Evolutionary conservation across 2,329 filamentous ascomycete species (phyloP).

Genomic region (Pseudocercospora fijiensis): DNA sequence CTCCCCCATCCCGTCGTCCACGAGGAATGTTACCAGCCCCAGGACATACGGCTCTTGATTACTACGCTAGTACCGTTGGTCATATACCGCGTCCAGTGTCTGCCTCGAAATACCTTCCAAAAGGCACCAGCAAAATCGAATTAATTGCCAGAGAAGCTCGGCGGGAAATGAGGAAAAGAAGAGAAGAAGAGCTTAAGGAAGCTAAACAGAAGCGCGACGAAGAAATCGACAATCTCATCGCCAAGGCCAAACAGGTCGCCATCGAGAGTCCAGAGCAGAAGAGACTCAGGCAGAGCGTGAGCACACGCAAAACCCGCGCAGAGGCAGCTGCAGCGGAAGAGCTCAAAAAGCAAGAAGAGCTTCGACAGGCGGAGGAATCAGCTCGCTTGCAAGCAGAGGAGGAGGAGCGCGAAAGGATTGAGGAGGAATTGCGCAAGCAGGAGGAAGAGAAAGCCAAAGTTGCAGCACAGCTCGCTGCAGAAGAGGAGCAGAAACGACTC

Average conservation of each 20-base stretch:
- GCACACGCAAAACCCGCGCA: constrained; percentile 17
- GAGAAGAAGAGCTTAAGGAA: neutral
- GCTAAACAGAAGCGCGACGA: constrained; percentile 9
- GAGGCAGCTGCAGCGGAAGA: constrained; percentile 12
- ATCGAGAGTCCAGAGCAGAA: constrained; percentile 21
- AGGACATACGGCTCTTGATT: constrained; percentile 1
- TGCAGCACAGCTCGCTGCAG: constrained; percentile 7
- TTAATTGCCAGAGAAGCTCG: neutral
- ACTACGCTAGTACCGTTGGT: neutral
- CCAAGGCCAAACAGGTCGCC: constrained; percentile 14
- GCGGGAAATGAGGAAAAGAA: neutral
- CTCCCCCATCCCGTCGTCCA: neutral
- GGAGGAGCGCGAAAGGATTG: constrained; percentile 18
- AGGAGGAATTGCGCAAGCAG: constrained; percentile 14
- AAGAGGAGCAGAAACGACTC: constrained; percentile 11
- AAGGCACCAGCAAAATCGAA: neutral
- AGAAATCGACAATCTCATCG: constrained; percentile 15
- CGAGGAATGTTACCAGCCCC: neutral
- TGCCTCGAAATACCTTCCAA: neutral
- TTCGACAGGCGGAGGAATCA: constrained; percentile 7
- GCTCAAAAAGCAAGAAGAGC: constrained; percentile 11
- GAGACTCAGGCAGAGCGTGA: constrained; percentile 11
- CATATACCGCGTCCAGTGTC: neutral
- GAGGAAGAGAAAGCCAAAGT: constrained; percentile 17
- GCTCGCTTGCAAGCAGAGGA: constrained; percentile 10